Conservation (phyloP, 2,329 filamentous ascomycete species). For the Colletotrichum sp. region DNA sequence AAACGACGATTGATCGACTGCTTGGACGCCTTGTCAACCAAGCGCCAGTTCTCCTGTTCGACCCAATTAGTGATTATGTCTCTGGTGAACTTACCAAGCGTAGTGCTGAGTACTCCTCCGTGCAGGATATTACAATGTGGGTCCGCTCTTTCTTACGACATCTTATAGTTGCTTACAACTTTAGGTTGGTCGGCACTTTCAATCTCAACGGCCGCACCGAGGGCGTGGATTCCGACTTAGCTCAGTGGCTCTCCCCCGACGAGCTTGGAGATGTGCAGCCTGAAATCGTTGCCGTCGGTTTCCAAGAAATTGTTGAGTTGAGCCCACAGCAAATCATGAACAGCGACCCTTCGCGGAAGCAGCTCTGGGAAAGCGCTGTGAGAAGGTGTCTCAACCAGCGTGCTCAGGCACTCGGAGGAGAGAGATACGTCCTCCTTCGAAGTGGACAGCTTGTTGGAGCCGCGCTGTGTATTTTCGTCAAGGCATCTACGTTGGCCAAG, state of each 20-base stretch:
- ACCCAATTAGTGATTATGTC: constrained; percentile 94
- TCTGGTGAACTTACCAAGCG: constrained; percentile 74
- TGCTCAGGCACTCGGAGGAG: constrained; percentile 66
- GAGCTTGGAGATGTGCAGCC: constrained; percentile 67
- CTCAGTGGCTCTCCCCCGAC: constrained; percentile 81
- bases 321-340: constrained; percentile 99
- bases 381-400: constrained; percentile 77
- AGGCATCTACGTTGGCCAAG: constrained; percentile 73
- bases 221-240: constrained; percentile 80
- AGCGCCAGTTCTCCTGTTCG: constrained; percentile 82
- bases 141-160: constrained; percentile 22
- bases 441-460: constrained; percentile 95
- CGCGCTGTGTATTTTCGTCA: constrained; percentile 90
- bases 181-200: constrained; percentile 78
- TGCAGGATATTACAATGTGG: constrained; percentile 77
- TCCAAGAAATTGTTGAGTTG: constrained; percentile 98
- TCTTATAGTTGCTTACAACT: constrained; percentile 25
- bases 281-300: constrained; percentile 88
- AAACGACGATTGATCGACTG: constrained; percentile 94
- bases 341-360: constrained; percentile 85
- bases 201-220: constrained; percentile 90
- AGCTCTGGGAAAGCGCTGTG: constrained; percentile 86
- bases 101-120: constrained; percentile 76
- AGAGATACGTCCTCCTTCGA: constrained; percentile 87
- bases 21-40: constrained; percentile 87